phyloP scores from a whole-genome alignment of 495 filamentous ascomycete genomes.

The Bombardia bombarda region DNA sequence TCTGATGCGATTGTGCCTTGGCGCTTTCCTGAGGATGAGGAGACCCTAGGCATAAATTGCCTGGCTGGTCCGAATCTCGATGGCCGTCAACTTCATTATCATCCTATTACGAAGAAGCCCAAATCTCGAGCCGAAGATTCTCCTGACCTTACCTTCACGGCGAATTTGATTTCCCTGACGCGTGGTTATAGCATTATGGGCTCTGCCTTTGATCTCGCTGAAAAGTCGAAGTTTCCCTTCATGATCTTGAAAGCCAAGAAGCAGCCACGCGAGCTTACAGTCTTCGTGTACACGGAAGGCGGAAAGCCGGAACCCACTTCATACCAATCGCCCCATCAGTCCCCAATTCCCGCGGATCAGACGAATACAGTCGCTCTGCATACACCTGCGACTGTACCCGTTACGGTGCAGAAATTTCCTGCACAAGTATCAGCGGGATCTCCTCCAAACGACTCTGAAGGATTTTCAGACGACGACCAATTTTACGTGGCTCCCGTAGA shows the following conservation, averaged over 20 bases:
- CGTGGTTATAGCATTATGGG: slow-evolving; percentile 14
- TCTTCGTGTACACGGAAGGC: slow-evolving; percentile 15
- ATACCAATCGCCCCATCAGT: not conserved
- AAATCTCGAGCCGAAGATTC: slow-evolving; percentile 21
- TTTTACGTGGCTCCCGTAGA: slow-evolving; percentile 10
- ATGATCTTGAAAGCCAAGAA: slow-evolving; percentile 3
- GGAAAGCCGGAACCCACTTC: slow-evolving; percentile 9
- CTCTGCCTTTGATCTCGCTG: slow-evolving; percentile 17
- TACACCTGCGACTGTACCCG: not conserved
- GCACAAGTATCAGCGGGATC: not conserved
- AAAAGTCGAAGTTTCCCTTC: slow-evolving; percentile 16
- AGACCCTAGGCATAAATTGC: slow-evolving; percentile 33
- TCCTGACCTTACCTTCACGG: slow-evolving; percentile 1
- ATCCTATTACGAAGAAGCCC: slow-evolving; percentile 13
- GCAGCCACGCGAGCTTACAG: slow-evolving; percentile 7
- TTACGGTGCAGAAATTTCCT: not conserved
- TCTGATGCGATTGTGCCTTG: slow-evolving; percentile 23
- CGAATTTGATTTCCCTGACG: slow-evolving; percentile 15
- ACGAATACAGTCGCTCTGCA: not conserved
- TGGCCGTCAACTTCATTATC: slow-evolving; percentile 22
- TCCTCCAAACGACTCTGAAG: slow-evolving; percentile 12
- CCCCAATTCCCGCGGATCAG: not conserved
- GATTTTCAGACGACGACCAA: slow-evolving; percentile 19
- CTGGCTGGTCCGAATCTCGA: slow-evolving; percentile 25
- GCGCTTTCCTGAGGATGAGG: slow-evolving; percentile 32